Conservation (phyloP, 75 land plant species). For the Sequoiadendron giganteum region DNA sequence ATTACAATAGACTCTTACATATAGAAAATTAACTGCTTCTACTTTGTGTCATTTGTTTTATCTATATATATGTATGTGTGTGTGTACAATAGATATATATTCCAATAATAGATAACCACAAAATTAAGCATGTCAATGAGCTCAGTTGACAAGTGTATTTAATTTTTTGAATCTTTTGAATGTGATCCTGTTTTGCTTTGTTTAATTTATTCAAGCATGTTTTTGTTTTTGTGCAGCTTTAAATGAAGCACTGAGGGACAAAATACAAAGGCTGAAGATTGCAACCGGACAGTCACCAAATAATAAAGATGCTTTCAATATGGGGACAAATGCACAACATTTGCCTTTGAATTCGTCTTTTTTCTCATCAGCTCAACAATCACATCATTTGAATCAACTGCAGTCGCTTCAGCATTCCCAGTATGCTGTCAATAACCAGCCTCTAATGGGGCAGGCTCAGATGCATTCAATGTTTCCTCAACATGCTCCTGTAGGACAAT, state of each 20-base stretch:
- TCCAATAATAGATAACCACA: background rate
- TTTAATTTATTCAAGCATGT: background rate
- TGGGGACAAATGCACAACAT: constrained; percentile 61
- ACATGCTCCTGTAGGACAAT: constrained; percentile 57
- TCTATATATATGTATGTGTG: background rate
- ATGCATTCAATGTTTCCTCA: constrained; percentile 50
- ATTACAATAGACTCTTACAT: background rate
- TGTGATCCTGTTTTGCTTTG: background rate
- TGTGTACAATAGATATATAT: background rate
- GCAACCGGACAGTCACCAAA: constrained; percentile 54
- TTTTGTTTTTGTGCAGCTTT: constrained; percentile 36
- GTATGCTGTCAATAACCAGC: constrained; percentile 32
- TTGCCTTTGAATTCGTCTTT: constrained; percentile 31
- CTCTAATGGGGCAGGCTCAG: constrained; percentile 37
- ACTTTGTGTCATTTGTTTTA: no score
- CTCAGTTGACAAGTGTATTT: background rate
- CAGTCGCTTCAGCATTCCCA: constrained; percentile 50
- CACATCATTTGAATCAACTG: constrained; percentile 28
- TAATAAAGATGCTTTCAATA: constrained; percentile 34
- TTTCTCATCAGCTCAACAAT: constrained; percentile 38
- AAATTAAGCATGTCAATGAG: background rate
- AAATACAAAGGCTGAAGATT: constrained; percentile 64
- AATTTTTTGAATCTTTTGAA: background rate
- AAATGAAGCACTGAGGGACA: constrained; percentile 62
- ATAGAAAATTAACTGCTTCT: background rate